Conservation (phyloP, 495 filamentous ascomycete species). For the Penicillium egyptiacum region DNA sequence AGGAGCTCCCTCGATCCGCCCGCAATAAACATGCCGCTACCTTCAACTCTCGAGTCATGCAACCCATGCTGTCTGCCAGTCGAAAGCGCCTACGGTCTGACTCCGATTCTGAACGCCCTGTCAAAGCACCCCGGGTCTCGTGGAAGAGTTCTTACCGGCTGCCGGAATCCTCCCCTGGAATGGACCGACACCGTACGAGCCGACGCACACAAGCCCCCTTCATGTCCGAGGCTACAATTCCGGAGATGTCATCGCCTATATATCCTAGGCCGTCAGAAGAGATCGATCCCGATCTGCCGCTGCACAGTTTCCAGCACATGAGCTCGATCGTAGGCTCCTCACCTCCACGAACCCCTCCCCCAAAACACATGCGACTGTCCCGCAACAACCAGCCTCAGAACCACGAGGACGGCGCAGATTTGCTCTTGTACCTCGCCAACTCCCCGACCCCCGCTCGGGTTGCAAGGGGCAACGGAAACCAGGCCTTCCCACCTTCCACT, state of each 20-base stretch:
- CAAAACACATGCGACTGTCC: conserved; percentile 56
- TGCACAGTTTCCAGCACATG: conserved; percentile 67
- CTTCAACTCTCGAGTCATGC: conserved; percentile 46
- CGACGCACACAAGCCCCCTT: conserved; percentile 65
- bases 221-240: conserved; percentile 68
- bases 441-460: conserved; percentile 80
- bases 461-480: conserved; percentile 35
- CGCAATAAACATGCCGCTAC: conserved; percentile 50
- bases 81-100: conserved; percentile 71
- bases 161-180: conserved; percentile 77
- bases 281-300: conserved; percentile 66
- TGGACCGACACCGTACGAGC: conserved; percentile 30
- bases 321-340: conserved; percentile 64
- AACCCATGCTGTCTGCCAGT: conserved; percentile 48
- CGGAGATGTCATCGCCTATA: conserved; percentile 59
- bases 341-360: conserved; percentile 77
- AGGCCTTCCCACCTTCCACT: conserved; percentile 74
- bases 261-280: conserved; percentile 70
- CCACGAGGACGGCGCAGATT: conserved; percentile 84
- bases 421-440: conserved; percentile 87
- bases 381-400: conserved; percentile 44
- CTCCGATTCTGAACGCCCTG: conserved; percentile 58
- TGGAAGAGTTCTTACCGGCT: conserved; percentile 76
- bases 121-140: conserved; percentile 54
- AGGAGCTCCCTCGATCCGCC: conserved; percentile 47